Evolutionary conservation across 805 yeast genomes (phyloP), one percentile per base, ranked within the genome.

Genomic region (Ogataea dorogensis): DNA sequence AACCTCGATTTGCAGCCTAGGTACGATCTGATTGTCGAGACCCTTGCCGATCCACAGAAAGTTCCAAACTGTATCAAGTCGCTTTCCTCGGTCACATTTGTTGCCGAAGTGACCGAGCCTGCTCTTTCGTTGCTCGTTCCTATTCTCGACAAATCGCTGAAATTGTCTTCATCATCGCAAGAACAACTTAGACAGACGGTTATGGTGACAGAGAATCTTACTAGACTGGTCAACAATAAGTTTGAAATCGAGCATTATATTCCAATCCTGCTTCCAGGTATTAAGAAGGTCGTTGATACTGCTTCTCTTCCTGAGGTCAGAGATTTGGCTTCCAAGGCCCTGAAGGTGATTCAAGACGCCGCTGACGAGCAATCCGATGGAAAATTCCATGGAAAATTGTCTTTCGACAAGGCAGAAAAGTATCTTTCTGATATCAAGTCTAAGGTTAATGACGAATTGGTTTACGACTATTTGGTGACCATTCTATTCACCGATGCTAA

Each of bases 41-140:
- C 98, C 33, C 73, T 93, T 62, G 88, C 94, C 30, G 85, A 91
- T 57, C 98, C 98, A 38, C 71, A 72, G 47, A 84, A 85, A 58
- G 95, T 91, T 32, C 86, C 96, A 39, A 81, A 76, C 42, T 88
- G 96, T 64, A 86, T 91, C 61, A 86, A 83, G 64, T 77, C 91
- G 28, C 73, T 91, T 46, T 83, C 96, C 2, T 84, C 94, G 25
- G 97, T 91, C 36, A 93, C 98, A 0, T 91, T 91, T 61, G 98
- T 91, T 32, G 96, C 98, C 30, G 98, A 93, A 68, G 98, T 91
- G 46, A 93, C 97, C 11, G 98, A 89, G 67, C 94, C 98, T 5
- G 94, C 95, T 4, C 71, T 91, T 51, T 77, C 98, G 7, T 66
- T 91, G 39, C 71, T 91, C 55, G 97, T 86, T 29, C 98, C 98